phyloP scores from a whole-genome alignment of 1,284 basidiomycete genomes.

The Earliella scabrosa region DNA sequence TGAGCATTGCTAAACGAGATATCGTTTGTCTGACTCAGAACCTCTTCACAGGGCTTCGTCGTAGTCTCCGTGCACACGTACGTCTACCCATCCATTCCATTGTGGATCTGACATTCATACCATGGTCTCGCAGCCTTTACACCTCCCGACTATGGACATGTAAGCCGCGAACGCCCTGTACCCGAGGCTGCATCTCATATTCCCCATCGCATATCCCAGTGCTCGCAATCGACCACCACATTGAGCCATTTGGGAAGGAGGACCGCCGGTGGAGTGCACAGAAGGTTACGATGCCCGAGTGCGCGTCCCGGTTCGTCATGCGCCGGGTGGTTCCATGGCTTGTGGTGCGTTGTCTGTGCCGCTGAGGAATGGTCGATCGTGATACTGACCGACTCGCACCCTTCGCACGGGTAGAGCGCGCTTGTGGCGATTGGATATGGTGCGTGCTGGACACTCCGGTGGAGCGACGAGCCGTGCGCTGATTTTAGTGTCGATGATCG shows the following conservation, averaged over 20 bases:
- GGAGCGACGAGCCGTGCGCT: no score
- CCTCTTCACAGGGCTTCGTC: conserved; percentile 26
- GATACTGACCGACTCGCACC: neutral
- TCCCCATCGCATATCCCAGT: conserved; percentile 1
- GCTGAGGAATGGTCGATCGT: no score
- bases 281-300: conserved; percentile 7
- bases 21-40: no score
- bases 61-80: conserved; percentile 27
- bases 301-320: conserved; percentile 19
- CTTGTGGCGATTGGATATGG: conserved; percentile 24
- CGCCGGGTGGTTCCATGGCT: conserved; percentile 17
- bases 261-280: conserved; percentile 20
- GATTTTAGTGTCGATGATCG: no score
- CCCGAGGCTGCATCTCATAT: neutral
- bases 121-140: conserved; percentile 28
- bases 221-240: conserved; percentile 18
- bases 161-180: neutral
- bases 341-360: conserved; percentile 5
- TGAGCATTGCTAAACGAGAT: neutral
- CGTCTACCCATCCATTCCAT: neutral
- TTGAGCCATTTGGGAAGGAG: conserved; percentile 22
- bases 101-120: neutral
- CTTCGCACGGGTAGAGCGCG: conserved; percentile 11
- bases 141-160: conserved; percentile 26
- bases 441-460: no score